phyloP scores from a whole-genome alignment of 768 basidiomycete species.

The Auriscalpium orientale region DNA sequence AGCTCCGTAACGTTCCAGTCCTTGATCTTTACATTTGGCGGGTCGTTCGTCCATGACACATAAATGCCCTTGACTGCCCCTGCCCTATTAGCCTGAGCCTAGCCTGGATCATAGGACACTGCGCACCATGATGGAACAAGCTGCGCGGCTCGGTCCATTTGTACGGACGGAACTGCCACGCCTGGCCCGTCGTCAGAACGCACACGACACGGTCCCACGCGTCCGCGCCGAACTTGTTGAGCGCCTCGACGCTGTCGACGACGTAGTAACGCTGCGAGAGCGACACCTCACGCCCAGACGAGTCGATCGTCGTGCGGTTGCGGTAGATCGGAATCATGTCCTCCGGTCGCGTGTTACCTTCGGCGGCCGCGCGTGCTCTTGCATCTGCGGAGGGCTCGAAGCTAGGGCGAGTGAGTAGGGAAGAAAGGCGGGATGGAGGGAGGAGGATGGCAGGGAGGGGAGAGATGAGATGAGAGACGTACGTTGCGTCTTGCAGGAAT shows the following conservation, averaged over 20 bases:
- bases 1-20: conserved; percentile 98
- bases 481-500: conserved; percentile 87
- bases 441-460: too few species aligned
- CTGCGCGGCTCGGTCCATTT: conserved; percentile 93
- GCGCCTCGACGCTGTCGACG: conserved; percentile 87
- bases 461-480: conserved; percentile 1
- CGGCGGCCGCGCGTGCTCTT: conserved; percentile 54
- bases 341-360: conserved; percentile 69
- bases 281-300: conserved; percentile 51
- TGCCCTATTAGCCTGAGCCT: not conserved
- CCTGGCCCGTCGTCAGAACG: conserved; percentile 96
- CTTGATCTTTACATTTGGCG: conserved; percentile 79
- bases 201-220: conserved; percentile 97
- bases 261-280: conserved; percentile 61
- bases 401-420: not conserved
- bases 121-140: conserved; percentile 86
- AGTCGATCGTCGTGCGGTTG: conserved; percentile 63
- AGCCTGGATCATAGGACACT: not conserved
- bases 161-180: conserved; percentile 96
- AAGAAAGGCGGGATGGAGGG: not conserved
- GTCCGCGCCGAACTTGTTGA: conserved; percentile 86
- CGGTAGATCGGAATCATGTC: conserved; percentile 87
- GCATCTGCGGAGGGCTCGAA: conserved; percentile 76
- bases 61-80: conserved; percentile 86
- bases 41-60: conserved; percentile 91